Base-by-base conservation (phyloP, 257 asterid genomes). In the Leonotis leonurus region DNA sequence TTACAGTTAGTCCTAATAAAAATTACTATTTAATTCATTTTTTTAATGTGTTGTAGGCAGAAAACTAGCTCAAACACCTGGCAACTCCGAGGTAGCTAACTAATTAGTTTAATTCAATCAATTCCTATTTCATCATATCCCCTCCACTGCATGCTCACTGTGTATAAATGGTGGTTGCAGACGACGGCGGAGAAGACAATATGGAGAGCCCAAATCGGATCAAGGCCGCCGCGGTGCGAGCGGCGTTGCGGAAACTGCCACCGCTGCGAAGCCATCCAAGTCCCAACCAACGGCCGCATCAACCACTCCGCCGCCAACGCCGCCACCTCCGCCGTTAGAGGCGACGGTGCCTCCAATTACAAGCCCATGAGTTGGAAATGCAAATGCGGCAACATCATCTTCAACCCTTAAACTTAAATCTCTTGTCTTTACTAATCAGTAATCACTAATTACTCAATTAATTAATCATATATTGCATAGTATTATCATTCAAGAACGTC, bases 291-390 rank as follows among this genome's bases (percentile, higher is more conserved):
- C 56, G 56, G 29, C 53, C 53, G 53, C 13, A 20, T 46, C 53
- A 40, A n/a, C 17, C 12, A 11, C 41, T 36, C 41, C 41, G 1
- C 1, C 50, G n/a, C 52, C 52, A 12, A 11, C 48, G 21, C 20
- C 46, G 48, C 10, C 22, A 10, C 16, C 14, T 3, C 40, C 30
- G 22, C 12, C 58, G 62, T 35, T 12, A 53, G 75, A 48, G 72
- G 60, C 9, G 70, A 73, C 3, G 77, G 59, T 30, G 54, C 21
- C 44, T 73, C 84, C 25, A 78, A 90, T 59, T 87, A 90, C 96
- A 90, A 90, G 89, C 97, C 97, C 21, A 80, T 90, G 90, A 90
- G 89, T 74, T 90, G 97, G 96, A 90, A 90, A 76, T 87, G 97
- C 75, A 90, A 87, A 80, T 90, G 97, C 60, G 97, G 96, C 3